phyloP scores from a whole-genome alignment of 441 rosid genomes.

The Brassica hybrid region DNA sequence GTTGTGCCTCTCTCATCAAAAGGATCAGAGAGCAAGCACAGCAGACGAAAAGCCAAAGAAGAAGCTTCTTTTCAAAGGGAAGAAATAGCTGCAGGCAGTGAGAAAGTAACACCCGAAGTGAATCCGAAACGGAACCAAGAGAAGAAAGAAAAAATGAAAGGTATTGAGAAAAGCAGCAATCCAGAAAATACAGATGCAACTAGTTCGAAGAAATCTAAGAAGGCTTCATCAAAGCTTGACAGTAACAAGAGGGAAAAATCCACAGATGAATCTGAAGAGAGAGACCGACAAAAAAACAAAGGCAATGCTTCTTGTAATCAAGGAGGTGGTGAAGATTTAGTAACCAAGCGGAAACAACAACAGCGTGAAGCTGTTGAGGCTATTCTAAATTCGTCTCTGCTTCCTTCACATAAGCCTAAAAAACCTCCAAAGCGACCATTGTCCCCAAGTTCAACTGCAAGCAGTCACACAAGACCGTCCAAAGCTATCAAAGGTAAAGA shows the following conservation, averaged over 20 bases:
- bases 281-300: slow-evolving; percentile 41
- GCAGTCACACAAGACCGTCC: slow-evolving; percentile 55
- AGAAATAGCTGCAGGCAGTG: slow-evolving; percentile 40
- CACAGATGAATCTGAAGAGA: slow-evolving; percentile 42
- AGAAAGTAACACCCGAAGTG: slow-evolving; percentile 41
- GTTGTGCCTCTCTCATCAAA: slow-evolving; percentile 37
- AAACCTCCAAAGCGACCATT: slow-evolving; percentile 63
- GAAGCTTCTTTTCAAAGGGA: slow-evolving; percentile 45
- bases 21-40: slow-evolving; percentile 40
- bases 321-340: slow-evolving; percentile 54
- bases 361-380: slow-evolving; percentile 95
- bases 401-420: slow-evolving; percentile 68
- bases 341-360: slow-evolving; percentile 71
- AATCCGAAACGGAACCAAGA: slow-evolving; percentile 40
- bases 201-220: slow-evolving; percentile 46
- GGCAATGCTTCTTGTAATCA: slow-evolving; percentile 44
- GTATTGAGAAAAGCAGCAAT: slow-evolving; percentile 38
- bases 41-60: slow-evolving; percentile 50
- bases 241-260: slow-evolving; percentile 45
- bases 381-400: slow-evolving; percentile 78
- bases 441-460: slow-evolving; percentile 48
- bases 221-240: slow-evolving; percentile 48
- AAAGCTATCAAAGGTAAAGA: slow-evolving; percentile 72
- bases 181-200: slow-evolving; percentile 32
- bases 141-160: slow-evolving; percentile 46